phyloP scores from a whole-genome alignment of 345 rosid genomes.

The Theobroma cacao region DNA sequence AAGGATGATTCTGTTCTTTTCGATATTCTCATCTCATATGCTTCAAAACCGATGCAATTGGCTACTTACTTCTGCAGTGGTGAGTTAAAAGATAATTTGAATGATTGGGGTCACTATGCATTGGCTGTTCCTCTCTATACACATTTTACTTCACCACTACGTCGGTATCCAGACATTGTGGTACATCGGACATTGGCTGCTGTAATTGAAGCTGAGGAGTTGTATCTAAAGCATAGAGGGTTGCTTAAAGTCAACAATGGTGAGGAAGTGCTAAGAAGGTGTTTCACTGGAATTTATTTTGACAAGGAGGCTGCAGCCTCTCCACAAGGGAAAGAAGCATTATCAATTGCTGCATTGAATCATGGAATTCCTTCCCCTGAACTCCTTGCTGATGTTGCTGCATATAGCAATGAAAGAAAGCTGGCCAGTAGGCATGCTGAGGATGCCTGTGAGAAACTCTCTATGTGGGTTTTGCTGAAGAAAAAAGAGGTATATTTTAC shows the following conservation, averaged over 20 bases:
- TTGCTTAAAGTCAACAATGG: constrained; percentile 8
- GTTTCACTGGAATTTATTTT: constrained; percentile 59
- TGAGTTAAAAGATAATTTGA: constrained; percentile 42
- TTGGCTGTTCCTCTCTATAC: constrained; percentile 81
- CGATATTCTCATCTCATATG: constrained; percentile 63
- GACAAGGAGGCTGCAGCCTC: constrained; percentile 59
- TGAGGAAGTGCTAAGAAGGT: constrained; percentile 29
- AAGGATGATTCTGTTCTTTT: constrained; percentile 66
- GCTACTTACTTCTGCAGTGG: constrained; percentile 87
- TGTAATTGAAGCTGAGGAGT: constrained; percentile 71
- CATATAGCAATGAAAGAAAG: constrained; percentile 64
- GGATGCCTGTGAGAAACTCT: constrained; percentile 79
- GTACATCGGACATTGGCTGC: constrained; percentile 91
- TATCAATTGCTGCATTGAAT: constrained; percentile 57
- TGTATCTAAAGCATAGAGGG: constrained; percentile 32
- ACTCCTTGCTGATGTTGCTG: constrained; percentile 52
- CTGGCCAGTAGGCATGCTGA: constrained; percentile 71
- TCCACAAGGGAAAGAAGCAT: constrained; percentile 51
- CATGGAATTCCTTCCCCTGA: constrained; percentile 53
- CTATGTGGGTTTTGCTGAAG: constrained; percentile 78
- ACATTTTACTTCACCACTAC: constrained; percentile 90
- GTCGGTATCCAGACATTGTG: constrained; percentile 84
- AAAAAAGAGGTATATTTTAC: constrained; percentile 48
- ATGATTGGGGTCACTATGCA: constrained; percentile 84
- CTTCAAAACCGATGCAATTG: constrained; percentile 75